These are phyloP conservation scores for Coemansia guatemalensis DNA, from an alignment of 192 early-diverging fungal species.

Conservation along the genomic window DNA sequence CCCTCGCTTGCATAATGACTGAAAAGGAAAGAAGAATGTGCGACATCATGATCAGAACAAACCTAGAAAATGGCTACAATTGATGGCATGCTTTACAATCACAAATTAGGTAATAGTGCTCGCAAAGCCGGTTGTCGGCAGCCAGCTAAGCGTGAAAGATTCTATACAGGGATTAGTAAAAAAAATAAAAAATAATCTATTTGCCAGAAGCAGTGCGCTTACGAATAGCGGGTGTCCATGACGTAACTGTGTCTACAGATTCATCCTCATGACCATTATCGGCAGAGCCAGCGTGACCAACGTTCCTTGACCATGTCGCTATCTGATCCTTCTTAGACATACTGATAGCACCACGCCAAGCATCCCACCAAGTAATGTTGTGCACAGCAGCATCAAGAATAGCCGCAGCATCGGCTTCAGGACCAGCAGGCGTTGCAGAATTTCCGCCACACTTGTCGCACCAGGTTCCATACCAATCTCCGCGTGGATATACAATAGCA, in stretches of 20 bases:
- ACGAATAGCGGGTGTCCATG: conserved; percentile 26
- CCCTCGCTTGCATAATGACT: too few relatives aligned
- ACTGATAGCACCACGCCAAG: conserved; percentile 48
- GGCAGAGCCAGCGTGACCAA: conserved; percentile 1
- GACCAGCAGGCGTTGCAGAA: neutral
- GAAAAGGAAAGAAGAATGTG: too few relatives aligned
- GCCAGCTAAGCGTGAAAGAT: too few relatives aligned
- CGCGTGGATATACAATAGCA: conserved; percentile 50
- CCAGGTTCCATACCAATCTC: conserved; percentile 55
- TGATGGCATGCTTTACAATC: too few relatives aligned
- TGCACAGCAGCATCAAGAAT: conserved; percentile 30
- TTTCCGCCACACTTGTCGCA: conserved; percentile 31
- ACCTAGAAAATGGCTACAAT: too few relatives aligned
- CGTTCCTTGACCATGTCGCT: conserved; percentile 18
- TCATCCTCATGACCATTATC: conserved; percentile 5
- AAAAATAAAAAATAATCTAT: neutral
- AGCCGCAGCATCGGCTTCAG: conserved; percentile 21
- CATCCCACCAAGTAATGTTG: conserved; percentile 48
- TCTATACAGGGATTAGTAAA: neutral
- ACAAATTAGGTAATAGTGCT: too few relatives aligned
- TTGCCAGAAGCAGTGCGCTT: neutral
- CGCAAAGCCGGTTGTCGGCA: too few relatives aligned
- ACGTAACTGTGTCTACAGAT: conserved; percentile 14
- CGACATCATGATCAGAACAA: too few relatives aligned
- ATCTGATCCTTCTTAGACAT: conserved; percentile 53